Evolutionary conservation across 2,329 filamentous ascomycete species (phyloP), one percentile per base, ranked within the genome.

Genomic region (Fusarium pseudoanthophilum): DNA sequence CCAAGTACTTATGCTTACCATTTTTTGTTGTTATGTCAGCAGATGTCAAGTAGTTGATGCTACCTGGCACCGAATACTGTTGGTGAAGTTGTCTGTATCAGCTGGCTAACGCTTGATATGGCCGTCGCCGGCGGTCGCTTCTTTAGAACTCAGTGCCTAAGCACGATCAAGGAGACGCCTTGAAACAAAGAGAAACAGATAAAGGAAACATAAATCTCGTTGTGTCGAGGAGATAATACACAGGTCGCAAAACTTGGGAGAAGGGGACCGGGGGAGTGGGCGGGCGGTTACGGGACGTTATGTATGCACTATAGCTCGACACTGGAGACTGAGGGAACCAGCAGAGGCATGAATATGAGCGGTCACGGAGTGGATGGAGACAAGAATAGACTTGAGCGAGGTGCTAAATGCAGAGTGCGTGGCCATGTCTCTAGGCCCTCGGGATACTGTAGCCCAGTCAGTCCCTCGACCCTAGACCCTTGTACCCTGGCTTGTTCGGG

Each of bases 231-330:
- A 77, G 75, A 79, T 75, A 78, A 77, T 78, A 78, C 73, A 79
- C 73, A 79, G 76, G 79, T 81, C 80, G 80, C 83, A 84, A 84
- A 85, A 84, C 77, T 80, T 80, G 79, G 80, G 78, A 81, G 76
- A 77, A 79, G 77, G 74, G 76, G 73, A 76, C 78, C 60, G 73
- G 77, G 78, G 78, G 73, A 74, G 74, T 72, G 71, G 67, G 77
- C 77, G 83, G 85, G 85, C 84, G 84, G 81, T 81, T 85, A 83
- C 79, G 79, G 80, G 75, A 78, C 79, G 83, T 87, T 87, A 87
- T 86, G 85, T 87, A 87, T 81, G 76, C 76, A 78, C 76, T 78
- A 76, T 78, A 78, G 69, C 71, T 69, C 66, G 64, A 71, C 55
- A 60, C 56, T 71, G 61, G 69, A 60, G 60, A 49, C 52, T 71